Conservation (phyloP, 1,139 yeast species). For the Lodderomyces parapsilosis region DNA sequence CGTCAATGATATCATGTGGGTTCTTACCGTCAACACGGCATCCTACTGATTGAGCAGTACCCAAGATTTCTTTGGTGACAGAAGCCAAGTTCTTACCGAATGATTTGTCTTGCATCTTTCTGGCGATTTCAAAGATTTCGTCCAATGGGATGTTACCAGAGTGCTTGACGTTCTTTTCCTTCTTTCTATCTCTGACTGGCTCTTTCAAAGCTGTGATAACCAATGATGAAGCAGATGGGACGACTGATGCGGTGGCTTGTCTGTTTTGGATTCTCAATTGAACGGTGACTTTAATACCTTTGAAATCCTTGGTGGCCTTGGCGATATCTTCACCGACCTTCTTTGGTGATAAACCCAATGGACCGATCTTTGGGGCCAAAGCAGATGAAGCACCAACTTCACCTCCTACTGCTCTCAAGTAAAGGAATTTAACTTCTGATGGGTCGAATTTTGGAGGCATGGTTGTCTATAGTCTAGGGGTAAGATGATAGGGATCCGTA, state of each 20-base stretch:
- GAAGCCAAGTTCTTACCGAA: conserved; percentile 97
- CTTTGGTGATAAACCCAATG: conserved; percentile 99
- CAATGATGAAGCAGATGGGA: conserved; percentile 98
- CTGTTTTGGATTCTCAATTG: conserved; percentile 99
- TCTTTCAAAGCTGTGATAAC: conserved; percentile 99
- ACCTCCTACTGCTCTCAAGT: conserved; percentile 99
- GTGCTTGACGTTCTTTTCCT: conserved; percentile 99
- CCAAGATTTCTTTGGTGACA: conserved; percentile 97
- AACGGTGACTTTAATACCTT: conserved; percentile 99
- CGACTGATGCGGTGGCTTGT: conserved; percentile 99
- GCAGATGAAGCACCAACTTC: conserved; percentile 99
- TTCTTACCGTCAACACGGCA: conserved; percentile 99
- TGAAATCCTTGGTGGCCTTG: conserved; percentile 98
- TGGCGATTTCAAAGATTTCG: conserved; percentile 96
- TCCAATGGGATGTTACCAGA: conserved; percentile 98
- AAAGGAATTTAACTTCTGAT: conserved; percentile 95
- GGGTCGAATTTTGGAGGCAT: conserved; percentile 99
- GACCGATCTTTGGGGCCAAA: conserved; percentile 99
- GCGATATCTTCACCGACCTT: conserved; percentile 99
- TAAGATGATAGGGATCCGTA: neutral
- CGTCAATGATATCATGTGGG: conserved; percentile 98
- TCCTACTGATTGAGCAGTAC: conserved; percentile 99
- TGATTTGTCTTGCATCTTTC: conserved; percentile 96
- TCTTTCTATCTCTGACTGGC: conserved; percentile 99
- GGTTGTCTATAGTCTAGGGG: conserved; percentile 20